Percentiles rank a stretch among this genome's conserved stretches.
These are phyloP conservation scores for Diplodia sapinea DNA, from an alignment of 2,329 filamentous ascomycete genomes.

Conservation along the genomic window DNA sequence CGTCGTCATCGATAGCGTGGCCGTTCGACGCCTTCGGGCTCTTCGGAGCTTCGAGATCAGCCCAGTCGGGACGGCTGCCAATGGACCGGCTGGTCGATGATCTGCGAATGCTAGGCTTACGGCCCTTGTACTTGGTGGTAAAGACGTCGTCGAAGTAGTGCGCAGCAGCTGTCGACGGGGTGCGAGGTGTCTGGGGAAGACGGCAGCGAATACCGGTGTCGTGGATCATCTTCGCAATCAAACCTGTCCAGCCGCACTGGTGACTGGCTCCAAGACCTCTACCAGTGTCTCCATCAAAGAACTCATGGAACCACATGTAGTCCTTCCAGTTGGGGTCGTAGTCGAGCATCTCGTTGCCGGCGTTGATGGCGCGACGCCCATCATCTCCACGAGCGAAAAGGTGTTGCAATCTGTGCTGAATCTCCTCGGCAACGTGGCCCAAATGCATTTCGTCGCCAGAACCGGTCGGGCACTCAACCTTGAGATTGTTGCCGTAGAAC, in stretches of 20 bases:
- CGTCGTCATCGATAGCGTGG: slow-evolving; percentile 37
- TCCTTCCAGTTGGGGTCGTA: slow-evolving; percentile 94
- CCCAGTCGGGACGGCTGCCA: slow-evolving; percentile 78
- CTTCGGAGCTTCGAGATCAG: slow-evolving; percentile 45
- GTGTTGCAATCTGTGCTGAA: slow-evolving; percentile 93
- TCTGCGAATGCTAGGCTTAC: slow-evolving; percentile 63
- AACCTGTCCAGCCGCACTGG: slow-evolving; percentile 94
- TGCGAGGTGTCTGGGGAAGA: slow-evolving; percentile 89
- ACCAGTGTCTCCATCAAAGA: slow-evolving; percentile 91
- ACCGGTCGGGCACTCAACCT: slow-evolving; percentile 92
- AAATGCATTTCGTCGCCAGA: slow-evolving; percentile 96
- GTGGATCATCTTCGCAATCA: slow-evolving; percentile 96
- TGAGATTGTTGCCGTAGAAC: slow-evolving; percentile 87
- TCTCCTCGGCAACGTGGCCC: slow-evolving; percentile 90
- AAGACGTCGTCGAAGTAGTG: slow-evolving; percentile 97
- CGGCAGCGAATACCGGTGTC: slow-evolving; percentile 92
- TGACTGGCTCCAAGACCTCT: slow-evolving; percentile 90
- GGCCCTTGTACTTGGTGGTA: slow-evolving; percentile 53
- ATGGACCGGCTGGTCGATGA: slow-evolving; percentile 85
- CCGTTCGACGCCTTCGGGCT: slow-evolving; percentile 33
- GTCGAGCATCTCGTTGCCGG: slow-evolving; percentile 81
- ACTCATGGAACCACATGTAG: slow-evolving; percentile 94
- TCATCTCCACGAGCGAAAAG: slow-evolving; percentile 84
- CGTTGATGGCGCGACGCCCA: slow-evolving; percentile 86
- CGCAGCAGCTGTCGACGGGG: slow-evolving; percentile 78